Evolutionary conservation across 2,329 filamentous ascomycete species (phyloP).

Genomic region (Pseudocercospora musae): DNA sequence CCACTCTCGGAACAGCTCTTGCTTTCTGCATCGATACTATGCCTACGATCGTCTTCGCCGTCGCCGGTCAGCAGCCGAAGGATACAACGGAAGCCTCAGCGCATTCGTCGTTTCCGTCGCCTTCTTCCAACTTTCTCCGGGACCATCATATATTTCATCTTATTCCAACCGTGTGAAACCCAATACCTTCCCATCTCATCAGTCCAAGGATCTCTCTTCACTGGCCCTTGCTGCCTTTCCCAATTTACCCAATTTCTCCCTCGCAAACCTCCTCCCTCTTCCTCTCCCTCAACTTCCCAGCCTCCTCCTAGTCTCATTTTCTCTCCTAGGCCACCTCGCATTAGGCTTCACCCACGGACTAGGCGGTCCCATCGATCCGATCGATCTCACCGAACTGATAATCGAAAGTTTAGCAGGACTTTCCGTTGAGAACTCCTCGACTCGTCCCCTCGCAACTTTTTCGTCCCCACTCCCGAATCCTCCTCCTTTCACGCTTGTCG

Average conservation of each 20-base stretch:
- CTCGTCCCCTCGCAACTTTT: neutral
- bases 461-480: neutral
- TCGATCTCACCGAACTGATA: neutral
- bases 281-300: neutral
- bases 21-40: too few species aligned
- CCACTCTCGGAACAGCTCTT: too few species aligned
- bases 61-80: neutral
- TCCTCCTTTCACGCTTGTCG: neutral
- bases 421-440: neutral
- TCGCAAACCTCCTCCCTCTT: neutral
- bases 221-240: neutral
- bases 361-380: neutral
- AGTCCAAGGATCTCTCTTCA: neutral
- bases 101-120: neutral
- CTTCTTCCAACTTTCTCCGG: neutral
- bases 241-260: neutral
- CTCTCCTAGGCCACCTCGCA: neutral
- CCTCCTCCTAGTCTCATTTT: neutral
- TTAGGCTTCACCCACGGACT: neutral
- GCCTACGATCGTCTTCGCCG: neutral
- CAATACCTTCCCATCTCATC: neutral
- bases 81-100: neutral
- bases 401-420: neutral
- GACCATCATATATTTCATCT: neutral
- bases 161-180: neutral